Evolutionary conservation across 805 yeast species (phyloP).

Genomic region (Lipomyces lipofer): DNA sequence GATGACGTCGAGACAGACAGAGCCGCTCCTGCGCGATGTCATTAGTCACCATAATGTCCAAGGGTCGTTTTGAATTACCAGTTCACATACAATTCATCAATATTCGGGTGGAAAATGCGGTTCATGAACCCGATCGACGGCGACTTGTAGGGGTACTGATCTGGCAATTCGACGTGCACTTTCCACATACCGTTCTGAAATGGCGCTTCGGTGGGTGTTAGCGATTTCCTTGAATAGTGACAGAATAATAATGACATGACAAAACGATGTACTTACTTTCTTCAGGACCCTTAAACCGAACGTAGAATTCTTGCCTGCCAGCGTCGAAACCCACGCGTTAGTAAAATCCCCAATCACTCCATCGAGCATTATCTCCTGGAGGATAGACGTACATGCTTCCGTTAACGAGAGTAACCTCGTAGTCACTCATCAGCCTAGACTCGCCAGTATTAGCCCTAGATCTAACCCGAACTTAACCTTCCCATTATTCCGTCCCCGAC

Average conservation of each 20-base stretch:
- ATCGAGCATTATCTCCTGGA: too few species aligned
- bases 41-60: neutral
- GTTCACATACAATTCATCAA: conserved; percentile 61
- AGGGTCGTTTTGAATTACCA: neutral
- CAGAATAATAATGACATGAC: neutral
- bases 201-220: conserved; percentile 53
- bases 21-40: conserved; percentile 52
- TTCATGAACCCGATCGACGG: conserved; percentile 94
- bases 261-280: conserved; percentile 47
- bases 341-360: neutral
- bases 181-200: conserved; percentile 90
- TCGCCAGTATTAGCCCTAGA: neutral
- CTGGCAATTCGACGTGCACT: conserved; percentile 89
- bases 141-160: conserved; percentile 90
- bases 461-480: neutral
- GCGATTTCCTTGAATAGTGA: neutral
- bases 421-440: conserved; percentile 83
- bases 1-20: conserved; percentile 93
- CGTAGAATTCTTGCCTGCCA: conserved; percentile 74
- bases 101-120: conserved; percentile 91
- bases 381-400: conserved; percentile 63
- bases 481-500: too few species aligned
- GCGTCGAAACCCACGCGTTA: conserved; percentile 13
- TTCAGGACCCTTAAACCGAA: conserved; percentile 80
- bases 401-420: conserved; percentile 77